Evolutionary conservation across 1,284 basidiomycete species (phyloP).

Genomic region (Schizophyllum commune): DNA sequence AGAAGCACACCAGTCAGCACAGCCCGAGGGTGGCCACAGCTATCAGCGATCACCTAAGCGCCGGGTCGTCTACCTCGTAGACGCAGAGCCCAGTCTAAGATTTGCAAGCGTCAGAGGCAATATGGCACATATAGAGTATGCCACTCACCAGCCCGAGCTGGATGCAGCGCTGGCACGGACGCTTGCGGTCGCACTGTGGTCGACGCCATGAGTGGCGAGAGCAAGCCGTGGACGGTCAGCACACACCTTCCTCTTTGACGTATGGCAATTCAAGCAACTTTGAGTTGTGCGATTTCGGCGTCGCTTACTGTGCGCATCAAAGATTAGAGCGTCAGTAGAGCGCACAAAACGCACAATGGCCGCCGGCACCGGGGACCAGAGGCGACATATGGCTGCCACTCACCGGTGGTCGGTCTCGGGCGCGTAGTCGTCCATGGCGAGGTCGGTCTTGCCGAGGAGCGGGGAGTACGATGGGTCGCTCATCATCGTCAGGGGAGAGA

Average conservation of each 20-base stretch:
- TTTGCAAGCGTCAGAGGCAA: conserved; percentile 4
- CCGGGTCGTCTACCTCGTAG: conserved; percentile 86
- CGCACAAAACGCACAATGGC: neutral
- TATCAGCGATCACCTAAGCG: conserved; percentile 47
- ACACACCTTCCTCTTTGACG: conserved; percentile 82
- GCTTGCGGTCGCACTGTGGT: conserved; percentile 69
- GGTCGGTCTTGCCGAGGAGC: conserved; percentile 36
- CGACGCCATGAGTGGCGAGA: neutral
- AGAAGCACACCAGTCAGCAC: conserved; percentile 2
- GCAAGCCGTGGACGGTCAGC: neutral
- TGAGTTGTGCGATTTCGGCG: conserved; percentile 85
- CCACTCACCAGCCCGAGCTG: conserved; percentile 64
- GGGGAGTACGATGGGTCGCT: conserved; percentile 4
- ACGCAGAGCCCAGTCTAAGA: conserved; percentile 81
- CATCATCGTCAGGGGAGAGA: neutral
- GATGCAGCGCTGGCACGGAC: conserved; percentile 83
- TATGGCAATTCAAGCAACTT: conserved; percentile 84
- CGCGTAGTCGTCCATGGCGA: conserved; percentile 43
- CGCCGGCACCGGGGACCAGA: neutral
- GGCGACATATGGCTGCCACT: neutral
- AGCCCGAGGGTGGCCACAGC: conserved; percentile 2
- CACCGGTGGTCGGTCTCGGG: conserved; percentile 43
- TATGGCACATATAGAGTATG: neutral
- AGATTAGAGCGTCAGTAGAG: neutral
- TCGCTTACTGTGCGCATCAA: conserved; percentile 35